Base-by-base conservation (phyloP, 768 basidiomycete species). In the Tulasnella sp. region DNA sequence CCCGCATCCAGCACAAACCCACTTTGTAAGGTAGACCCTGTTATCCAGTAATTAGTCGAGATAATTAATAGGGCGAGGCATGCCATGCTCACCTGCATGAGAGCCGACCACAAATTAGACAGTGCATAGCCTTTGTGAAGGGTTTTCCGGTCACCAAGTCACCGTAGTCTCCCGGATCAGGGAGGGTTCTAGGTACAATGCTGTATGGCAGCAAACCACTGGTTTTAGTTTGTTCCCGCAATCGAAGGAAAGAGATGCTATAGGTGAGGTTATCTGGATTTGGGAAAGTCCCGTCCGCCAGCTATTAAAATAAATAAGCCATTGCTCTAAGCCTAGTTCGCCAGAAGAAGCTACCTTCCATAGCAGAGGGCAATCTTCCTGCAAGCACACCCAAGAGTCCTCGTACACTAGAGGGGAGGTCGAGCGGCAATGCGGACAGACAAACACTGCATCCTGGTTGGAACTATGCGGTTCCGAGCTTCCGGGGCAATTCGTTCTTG, bases 21-120 rank as follows among this genome's bases (percentile, higher is more conserved):
- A 94, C 74, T 88, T 83, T 83, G 93, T 89, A 93, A 93, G 94
- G 84, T 91, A 92, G 76, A 84, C 91, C 82, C 94, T 94, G n/a
- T 73, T 27, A 56, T 75, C 74, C 56, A 46, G 82, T 79, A 81
- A 48, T 8, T 38, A 39, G 16, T 48, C 36, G 62, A 74, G n/a
- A 74, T 27, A 68, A 5, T 27, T 8, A 5, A 14, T 2, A 68
- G 19, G 10, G 79, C 56, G 31, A 34, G 31, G 36, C 38, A 42
- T 24, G 40, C 77, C 31, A 75, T 71, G 82, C 88, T 73, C 80
- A 94, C 93, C 93, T 89, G 86, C 90, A 91, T 12, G 93, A 93
- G 56, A 95, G 84, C 36, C 93, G 88, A 39, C 94, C 94, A 82
- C 94, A 95, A 10, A 83, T 79, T 24, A 77, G 81, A 83, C 94